Evolutionary conservation across 768 basidiomycete genomes (phyloP).

Genomic region (Suillus subalutaceus): DNA sequence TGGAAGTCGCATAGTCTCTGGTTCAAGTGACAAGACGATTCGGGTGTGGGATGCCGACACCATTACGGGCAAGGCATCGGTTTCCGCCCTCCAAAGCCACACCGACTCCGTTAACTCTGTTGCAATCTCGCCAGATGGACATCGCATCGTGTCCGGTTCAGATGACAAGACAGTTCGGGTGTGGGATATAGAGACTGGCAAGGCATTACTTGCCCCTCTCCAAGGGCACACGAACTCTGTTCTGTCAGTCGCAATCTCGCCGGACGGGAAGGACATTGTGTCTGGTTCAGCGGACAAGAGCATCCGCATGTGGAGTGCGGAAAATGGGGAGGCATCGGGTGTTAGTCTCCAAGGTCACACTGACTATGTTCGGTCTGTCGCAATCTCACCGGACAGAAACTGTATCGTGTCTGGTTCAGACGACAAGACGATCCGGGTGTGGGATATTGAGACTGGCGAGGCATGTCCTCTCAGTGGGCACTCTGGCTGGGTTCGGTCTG

Average conservation of each 20-base stretch:
- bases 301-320: neutral
- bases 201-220: neutral
- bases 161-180: neutral
- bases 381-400: neutral
- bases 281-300: neutral
- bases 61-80: neutral
- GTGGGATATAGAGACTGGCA: neutral
- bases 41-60: neutral
- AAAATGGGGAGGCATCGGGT: neutral
- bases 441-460: neutral
- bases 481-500: neutral
- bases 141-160: slow-evolving; percentile 10
- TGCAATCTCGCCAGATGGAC: slow-evolving; percentile 9
- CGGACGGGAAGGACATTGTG: neutral
- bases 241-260: neutral
- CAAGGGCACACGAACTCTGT: neutral
- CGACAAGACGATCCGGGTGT: neutral
- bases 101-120: neutral
- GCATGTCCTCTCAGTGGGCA: neutral
- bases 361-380: neutral
- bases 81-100: neutral
- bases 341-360: neutral
- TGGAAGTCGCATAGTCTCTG: neutral
- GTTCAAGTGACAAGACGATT: neutral
- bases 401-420: neutral